Evolutionary conservation across 306 rosid genomes (phyloP).

Genomic region (Quercus gilva): DNA sequence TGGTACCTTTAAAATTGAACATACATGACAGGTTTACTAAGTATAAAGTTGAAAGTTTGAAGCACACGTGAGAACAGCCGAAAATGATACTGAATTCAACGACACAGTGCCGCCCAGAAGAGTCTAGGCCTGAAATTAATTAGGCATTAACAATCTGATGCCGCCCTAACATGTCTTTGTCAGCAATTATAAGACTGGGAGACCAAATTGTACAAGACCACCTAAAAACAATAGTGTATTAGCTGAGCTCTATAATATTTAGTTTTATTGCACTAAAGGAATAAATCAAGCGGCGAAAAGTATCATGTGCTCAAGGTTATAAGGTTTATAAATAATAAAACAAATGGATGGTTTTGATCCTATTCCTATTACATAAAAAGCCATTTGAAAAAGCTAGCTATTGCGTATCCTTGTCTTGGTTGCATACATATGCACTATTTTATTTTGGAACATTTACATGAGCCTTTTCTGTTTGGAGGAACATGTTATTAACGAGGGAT

Average conservation of each 20-base stretch:
- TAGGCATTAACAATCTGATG: background rate
- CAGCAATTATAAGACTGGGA: background rate
- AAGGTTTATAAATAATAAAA: constrained; percentile 3
- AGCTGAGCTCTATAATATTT: no score
- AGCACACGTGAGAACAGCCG: constrained; percentile 5
- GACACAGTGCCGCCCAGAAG: background rate
- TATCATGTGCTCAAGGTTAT: background rate
- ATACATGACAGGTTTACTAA: no score
- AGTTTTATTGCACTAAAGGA: background rate
- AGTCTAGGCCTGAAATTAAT: background rate
- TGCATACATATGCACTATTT: no score
- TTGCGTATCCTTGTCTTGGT: no score
- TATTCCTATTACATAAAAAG: no score
- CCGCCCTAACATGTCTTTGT: constrained; percentile 1
- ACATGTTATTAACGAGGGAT: no score
- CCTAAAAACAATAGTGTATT: no score
- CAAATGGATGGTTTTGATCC: constrained; percentile 10
- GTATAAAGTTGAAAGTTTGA: background rate
- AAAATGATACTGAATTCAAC: background rate
- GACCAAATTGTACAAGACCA: background rate
- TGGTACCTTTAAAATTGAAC: no score
- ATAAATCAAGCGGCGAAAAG: constrained; percentile 20
- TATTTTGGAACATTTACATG: no score
- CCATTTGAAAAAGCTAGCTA: background rate
- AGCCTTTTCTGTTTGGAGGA: no score